These are phyloP conservation scores for Setaria italica DNA, from an alignment of 202 grass and related monocot genomes.

Conservation along the genomic window DNA sequence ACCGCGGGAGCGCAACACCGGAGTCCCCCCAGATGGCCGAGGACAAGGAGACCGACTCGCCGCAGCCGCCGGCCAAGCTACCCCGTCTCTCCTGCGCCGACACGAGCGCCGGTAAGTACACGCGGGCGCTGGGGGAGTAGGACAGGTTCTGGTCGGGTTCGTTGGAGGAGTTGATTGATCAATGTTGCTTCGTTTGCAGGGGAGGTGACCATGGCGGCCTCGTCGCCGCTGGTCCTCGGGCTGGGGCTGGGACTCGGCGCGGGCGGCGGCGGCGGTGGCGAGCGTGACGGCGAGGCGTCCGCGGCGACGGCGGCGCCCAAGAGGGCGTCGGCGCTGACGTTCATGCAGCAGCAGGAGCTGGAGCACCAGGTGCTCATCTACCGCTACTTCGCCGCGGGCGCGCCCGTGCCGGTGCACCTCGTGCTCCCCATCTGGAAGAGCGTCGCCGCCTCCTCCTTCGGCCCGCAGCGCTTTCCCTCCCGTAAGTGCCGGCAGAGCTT, in stretches of 20 bases:
- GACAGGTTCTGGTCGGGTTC: not conserved
- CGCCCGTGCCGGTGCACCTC: constrained; percentile 92
- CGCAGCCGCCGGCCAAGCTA: constrained; percentile 62
- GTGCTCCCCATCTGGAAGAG: constrained; percentile 99
- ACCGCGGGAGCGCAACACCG: not conserved
- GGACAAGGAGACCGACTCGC: constrained; percentile 57
- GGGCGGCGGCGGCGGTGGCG: not conserved
- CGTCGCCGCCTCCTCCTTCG: constrained; percentile 87
- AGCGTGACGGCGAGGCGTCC: not conserved
- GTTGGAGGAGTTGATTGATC: not conserved
- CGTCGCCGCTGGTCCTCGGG: constrained; percentile 72
- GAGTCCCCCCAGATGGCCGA: constrained; percentile 47
- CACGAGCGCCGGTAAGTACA: constrained; percentile 35
- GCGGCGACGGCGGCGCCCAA: constrained; percentile 7
- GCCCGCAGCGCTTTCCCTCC: constrained; percentile 74
- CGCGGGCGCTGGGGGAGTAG: no score
- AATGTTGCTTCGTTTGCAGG: constrained; percentile 29
- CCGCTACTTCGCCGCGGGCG: constrained; percentile 90
- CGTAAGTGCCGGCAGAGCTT: constrained; percentile 39
- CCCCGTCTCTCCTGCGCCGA: constrained; percentile 65
- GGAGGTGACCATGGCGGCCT: constrained; percentile 69
- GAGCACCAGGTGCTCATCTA: constrained; percentile 99
- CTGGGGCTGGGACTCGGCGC: constrained; percentile 67
- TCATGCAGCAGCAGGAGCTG: constrained; percentile 98
- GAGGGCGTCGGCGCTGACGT: constrained; percentile 62